phyloP scores from a whole-genome alignment of 257 asterid species.

The Solanum etuberosum region DNA sequence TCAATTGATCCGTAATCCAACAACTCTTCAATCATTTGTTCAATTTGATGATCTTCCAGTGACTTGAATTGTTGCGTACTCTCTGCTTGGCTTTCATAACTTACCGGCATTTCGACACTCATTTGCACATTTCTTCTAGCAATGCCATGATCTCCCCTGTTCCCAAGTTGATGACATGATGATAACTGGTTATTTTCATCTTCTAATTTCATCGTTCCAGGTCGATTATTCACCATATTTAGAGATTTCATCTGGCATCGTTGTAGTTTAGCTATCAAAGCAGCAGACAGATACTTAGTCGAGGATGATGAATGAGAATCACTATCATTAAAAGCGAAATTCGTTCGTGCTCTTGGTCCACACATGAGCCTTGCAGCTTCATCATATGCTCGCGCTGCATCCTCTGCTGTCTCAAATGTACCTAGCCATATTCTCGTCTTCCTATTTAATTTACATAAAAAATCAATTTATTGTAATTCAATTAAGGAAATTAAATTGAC shows the following conservation, averaged over 20 bases:
- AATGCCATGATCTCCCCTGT: neutral
- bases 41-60: slow-evolving; percentile 54
- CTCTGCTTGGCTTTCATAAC: neutral
- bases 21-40: slow-evolving; percentile 69
- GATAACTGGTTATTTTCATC: neutral
- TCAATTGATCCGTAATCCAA: slow-evolving; percentile 51
- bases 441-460: slow-evolving; percentile 11
- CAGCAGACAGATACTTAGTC: slow-evolving; percentile 37
- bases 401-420: slow-evolving; percentile 77
- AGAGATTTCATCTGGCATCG: slow-evolving; percentile 55
- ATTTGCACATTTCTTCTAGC: neutral
- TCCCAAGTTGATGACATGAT: neutral
- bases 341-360: slow-evolving; percentile 56
- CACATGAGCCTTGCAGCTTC: slow-evolving; percentile 78
- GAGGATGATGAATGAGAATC: slow-evolving; percentile 18
- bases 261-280: slow-evolving; percentile 51
- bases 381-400: slow-evolving; percentile 72
- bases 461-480: neutral
- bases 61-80: slow-evolving; percentile 24
- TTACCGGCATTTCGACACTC: neutral
- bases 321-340: slow-evolving; percentile 32
- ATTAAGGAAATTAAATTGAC: neutral
- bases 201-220: neutral
- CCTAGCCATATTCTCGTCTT: slow-evolving; percentile 78
- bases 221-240: slow-evolving; percentile 26